Base-by-base conservation (phyloP, 306 rosid genomes). In the Prunus davidiana region DNA sequence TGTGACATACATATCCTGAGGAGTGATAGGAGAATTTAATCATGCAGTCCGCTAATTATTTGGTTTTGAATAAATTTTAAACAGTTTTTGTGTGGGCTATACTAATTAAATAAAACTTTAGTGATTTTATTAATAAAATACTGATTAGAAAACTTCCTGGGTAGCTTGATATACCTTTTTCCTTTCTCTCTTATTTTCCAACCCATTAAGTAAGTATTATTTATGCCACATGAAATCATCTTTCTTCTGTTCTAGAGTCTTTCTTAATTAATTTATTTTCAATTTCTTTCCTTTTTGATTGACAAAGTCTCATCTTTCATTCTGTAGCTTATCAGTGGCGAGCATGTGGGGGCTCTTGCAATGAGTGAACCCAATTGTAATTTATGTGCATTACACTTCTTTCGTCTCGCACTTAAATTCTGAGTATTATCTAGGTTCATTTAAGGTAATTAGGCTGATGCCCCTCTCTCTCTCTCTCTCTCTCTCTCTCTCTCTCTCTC, bases 291-390 rank as follows among this genome's bases (percentile, higher is more conserved):
- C 61, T 63, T 66, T 71, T 76, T 72, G 71, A 70, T 86, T 83
- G 70, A 79, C 72, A 69, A 80, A 72, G 52, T 73, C 46, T 19
- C 16, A 22, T 78, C 74, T 72, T 79, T 63, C 69, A 3, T 76
- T 74, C 18, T 79, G 82, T 81, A 94, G 98, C 98, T 94, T 80
- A 92, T 94, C 77, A 90, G 89, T 22, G 98, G 98, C 75, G 96
- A 94, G 80, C 96, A 94, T 68, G 93, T 94, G 70, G 98, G 98
- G 79, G 98, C 98, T 63, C 89, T 94, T 83, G 96, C 98, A 72
- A 94, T 94, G 97, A 92, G 97, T 78, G 98, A 94, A 78, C 98
- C 97, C 72, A 94, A 91, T 80, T 89, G 98, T 94, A 90, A 81
- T 79, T 82, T 72, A 56, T 54, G 47, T 46, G 56, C 73, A 81